A percentile compares a stretch with the other conserved stretches of the same genome.
Evolutionary conservation across 164 flowering plant genomes (phyloP).

Genomic region (Liriodendron chinense): DNA sequence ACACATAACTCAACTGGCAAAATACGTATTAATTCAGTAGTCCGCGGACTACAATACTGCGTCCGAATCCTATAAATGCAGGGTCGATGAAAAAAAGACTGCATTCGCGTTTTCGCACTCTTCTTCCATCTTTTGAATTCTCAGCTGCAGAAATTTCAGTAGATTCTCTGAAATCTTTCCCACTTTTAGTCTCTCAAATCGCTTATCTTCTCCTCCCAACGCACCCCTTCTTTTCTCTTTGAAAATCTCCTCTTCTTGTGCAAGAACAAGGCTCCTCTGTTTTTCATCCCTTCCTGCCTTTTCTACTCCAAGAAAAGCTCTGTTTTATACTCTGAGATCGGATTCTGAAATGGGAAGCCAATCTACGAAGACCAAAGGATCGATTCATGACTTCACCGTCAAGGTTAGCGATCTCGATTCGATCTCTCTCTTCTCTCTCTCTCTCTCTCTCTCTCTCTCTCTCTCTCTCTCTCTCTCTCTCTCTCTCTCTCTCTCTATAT

Average conservation of each 20-base stretch:
- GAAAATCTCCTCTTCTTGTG: conserved; percentile 1
- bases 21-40: no score
- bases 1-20: no score
- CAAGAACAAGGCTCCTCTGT: neutral
- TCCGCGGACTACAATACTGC: neutral
- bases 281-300: neutral
- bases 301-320: conserved; percentile 2
- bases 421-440: neutral
- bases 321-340: conserved; percentile 9
- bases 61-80: neutral
- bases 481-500: no score
- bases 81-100: no score
- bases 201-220: neutral
- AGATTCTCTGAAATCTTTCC: neutral
- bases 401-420: conserved; percentile 34
- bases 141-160: neutral
- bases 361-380: conserved; percentile 19
- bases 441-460: no score
- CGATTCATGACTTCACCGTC: conserved; percentile 57
- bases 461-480: no score
- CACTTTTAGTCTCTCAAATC: neutral
- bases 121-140: no score
- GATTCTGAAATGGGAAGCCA: conserved; percentile 39
- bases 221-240: neutral
- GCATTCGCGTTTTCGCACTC: no score